Evolutionary conservation across 2,329 filamentous ascomycete genomes (phyloP).

Genomic region (Penicillium verrucosum): DNA sequence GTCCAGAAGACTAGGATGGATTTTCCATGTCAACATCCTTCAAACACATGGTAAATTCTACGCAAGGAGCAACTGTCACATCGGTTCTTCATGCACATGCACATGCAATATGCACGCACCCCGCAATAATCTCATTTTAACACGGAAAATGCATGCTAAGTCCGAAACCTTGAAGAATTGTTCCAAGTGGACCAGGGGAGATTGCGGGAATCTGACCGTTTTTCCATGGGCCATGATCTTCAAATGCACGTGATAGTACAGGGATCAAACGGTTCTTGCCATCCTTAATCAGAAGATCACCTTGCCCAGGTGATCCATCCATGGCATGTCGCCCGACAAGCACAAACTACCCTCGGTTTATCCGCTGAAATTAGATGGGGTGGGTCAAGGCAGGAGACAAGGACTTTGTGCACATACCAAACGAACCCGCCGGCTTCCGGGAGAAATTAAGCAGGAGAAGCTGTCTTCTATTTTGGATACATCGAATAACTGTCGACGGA

Average conservation of each 20-base stretch:
- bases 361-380: neutral
- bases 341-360: neutral
- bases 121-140: neutral
- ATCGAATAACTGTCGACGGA: neutral
- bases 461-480: neutral
- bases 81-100: constrained; percentile 1
- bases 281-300: neutral
- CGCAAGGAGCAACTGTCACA: too few relatives aligned
- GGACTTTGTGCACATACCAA: neutral
- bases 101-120: neutral
- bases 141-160: neutral
- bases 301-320: too few relatives aligned
- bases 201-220: constrained; percentile 11
- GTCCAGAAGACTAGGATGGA: too few relatives aligned
- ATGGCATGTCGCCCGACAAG: neutral
- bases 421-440: neutral
- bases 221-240: constrained; percentile 13
- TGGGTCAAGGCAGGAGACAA: neutral
- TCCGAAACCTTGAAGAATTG: neutral
- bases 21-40: neutral
- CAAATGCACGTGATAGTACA: neutral
- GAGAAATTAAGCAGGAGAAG: neutral
- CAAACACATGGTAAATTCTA: constrained; percentile 1
- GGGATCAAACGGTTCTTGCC: neutral
- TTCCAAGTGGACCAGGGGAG: too few relatives aligned